Evolutionary conservation across 2,329 filamentous ascomycete genomes (phyloP), one percentile per base, ranked within the genome.

Genomic region (Paecilomyces variotii): DNA sequence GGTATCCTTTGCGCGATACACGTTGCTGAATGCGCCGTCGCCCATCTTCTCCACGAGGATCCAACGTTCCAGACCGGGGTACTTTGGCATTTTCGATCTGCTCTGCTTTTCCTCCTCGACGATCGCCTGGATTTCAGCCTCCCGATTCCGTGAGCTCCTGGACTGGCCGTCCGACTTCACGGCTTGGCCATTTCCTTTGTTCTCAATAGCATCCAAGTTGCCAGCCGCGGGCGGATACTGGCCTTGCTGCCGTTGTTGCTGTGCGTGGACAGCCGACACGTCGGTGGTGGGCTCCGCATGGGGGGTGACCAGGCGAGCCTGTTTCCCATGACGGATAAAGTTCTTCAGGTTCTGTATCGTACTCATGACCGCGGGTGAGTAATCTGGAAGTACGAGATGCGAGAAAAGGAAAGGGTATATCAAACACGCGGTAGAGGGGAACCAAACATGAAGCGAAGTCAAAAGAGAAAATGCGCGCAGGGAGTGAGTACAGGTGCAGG

Each of bases 1-100:
- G 53, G 76, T 81, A 73, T 99, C 94, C 65, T 82, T 84, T 39
- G 94, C 94, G 45, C 90, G 87, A 76, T 97, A 99, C 64, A 99
- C 94, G 70, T 97, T 97, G 80, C 93, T 97, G 82, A 99, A 99
- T 61, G 94, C 94, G 61, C 94, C 94, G 67, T 97, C 94, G 64
- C 94, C 94, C 93, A 99, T 99, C 83, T 97, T 97, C 77, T 96
- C 92, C 56, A 94, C 60, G 34, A 97, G 79, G 57, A 88, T 85
- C 87, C 90, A 99, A 69, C 92, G 80, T 67, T 96, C 91, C 45
- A 96, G 79, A 39, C 90, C 90, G 0, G 90, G 89, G 68, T 96
- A 96, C 66, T 80, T 84, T 49, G 94, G 93, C 70, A 97, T 87
- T 74, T 92, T 96, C 71, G 86, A 86, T 73, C 87, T 90, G 76